These are phyloP conservation scores for Russula foetens DNA, from an alignment of 768 basidiomycete genomes.

Conservation along the genomic window DNA sequence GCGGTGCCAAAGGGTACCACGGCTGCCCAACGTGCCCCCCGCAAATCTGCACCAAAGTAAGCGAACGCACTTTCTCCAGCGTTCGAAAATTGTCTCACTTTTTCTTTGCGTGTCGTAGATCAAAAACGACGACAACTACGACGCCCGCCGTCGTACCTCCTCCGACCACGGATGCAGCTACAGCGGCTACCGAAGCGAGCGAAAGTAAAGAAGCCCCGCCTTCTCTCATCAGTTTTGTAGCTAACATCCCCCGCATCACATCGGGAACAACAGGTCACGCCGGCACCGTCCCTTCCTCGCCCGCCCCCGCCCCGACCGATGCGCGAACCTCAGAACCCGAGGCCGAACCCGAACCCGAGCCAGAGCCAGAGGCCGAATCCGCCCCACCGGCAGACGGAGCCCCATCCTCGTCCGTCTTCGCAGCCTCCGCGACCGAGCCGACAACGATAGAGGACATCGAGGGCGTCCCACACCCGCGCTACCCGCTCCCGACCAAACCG, in stretches of 20 bases:
- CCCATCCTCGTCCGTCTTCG: background rate
- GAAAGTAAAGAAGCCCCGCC: background rate
- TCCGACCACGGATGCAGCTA: background rate
- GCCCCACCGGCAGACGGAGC: background rate
- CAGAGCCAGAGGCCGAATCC: conserved; percentile 7
- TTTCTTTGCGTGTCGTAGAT: background rate
- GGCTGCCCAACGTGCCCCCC: conserved; percentile 24
- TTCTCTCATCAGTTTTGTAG: background rate
- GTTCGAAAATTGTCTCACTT: background rate
- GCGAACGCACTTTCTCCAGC: background rate
- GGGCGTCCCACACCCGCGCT: conserved; percentile 56
- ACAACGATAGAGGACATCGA: conserved; percentile 38
- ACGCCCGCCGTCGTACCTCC: background rate
- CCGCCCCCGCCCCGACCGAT: conserved; percentile 6
- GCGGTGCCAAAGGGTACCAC: conserved; percentile 22
- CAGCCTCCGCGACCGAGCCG: background rate
- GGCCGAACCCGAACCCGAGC: too few relatives aligned
- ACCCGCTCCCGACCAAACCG: conserved; percentile 75
- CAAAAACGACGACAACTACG: background rate
- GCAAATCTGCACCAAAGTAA: conserved; percentile 28
- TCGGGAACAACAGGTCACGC: conserved; percentile 15
- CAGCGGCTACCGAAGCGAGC: conserved; percentile 5
- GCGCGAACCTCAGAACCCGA: conserved; percentile 13
- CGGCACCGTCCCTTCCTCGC: conserved; percentile 21
- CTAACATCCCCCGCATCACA: background rate